phyloP scores from a whole-genome alignment of 1,284 basidiomycete genomes.

The Boletus mariae region DNA sequence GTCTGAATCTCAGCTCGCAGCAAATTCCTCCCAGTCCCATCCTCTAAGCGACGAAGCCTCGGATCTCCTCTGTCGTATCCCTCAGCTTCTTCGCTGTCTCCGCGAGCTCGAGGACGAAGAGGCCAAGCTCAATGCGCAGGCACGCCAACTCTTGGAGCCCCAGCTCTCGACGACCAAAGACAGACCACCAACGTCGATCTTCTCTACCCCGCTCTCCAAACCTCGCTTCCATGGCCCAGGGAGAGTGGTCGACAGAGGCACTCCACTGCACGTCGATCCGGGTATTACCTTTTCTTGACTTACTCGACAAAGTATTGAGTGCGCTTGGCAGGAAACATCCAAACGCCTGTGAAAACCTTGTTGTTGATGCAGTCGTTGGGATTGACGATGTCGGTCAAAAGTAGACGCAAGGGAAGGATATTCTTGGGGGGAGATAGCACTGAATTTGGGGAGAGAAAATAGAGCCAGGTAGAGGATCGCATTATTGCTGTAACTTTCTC shows the following conservation, averaged over 20 bases:
- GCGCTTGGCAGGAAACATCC: slow-evolving; percentile 12
- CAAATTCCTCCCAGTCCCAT: neutral
- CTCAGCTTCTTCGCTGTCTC: slow-evolving; percentile 21
- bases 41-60: slow-evolving; percentile 16
- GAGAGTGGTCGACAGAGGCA: neutral
- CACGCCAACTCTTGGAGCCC: slow-evolving; percentile 7
- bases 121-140: slow-evolving; percentile 17
- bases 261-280: slow-evolving; percentile 6
- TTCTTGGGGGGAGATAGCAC: slow-evolving; percentile 17
- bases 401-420: slow-evolving; percentile 26
- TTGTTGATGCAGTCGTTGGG: slow-evolving; percentile 20
- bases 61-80: slow-evolving; percentile 14
- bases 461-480: slow-evolving; percentile 1
- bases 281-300: slow-evolving; percentile 7
- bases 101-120: slow-evolving; percentile 25
- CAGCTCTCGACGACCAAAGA: slow-evolving; percentile 1
- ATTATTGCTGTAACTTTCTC: neutral
- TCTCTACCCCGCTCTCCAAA: slow-evolving; percentile 8
- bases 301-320: neutral
- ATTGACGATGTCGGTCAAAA: slow-evolving; percentile 23
- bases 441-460: slow-evolving; percentile 23
- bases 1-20: neutral
- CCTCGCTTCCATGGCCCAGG: neutral
- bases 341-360: slow-evolving; percentile 24
- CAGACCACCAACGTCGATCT: neutral